Conservation (phyloP, 176 grass and related monocot genomes). For the Aegilops umbellulata region DNA sequence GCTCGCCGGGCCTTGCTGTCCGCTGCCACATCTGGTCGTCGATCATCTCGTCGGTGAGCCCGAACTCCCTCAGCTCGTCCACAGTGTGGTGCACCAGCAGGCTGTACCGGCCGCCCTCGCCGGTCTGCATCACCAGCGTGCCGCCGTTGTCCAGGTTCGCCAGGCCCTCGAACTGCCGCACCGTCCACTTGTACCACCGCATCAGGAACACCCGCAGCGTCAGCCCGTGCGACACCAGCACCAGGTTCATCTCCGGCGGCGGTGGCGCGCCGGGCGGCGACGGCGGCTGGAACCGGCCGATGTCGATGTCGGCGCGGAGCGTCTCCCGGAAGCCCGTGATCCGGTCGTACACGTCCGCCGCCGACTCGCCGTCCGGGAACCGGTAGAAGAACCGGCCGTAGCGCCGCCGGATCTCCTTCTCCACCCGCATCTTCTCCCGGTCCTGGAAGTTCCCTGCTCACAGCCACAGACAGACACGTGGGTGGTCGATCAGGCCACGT, state of each 20-base stretch:
- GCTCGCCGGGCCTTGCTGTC: background rate
- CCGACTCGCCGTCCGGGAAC: slow-evolving; percentile 14
- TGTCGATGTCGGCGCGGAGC: background rate
- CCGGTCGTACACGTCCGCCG: slow-evolving; percentile 19
- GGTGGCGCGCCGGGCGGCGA: background rate
- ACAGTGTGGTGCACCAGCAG: background rate
- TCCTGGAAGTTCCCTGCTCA: slow-evolving; percentile 17
- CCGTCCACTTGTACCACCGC: slow-evolving; percentile 24
- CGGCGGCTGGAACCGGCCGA: slow-evolving; percentile 5
- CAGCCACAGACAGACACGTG: background rate
- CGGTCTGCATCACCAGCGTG: slow-evolving; percentile 14
- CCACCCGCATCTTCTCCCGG: slow-evolving; percentile 20
- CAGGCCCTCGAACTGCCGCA: background rate
- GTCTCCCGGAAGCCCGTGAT: slow-evolving; percentile 4
- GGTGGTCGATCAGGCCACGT: background rate
- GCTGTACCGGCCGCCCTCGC: slow-evolving; percentile 5
- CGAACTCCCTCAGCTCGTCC: slow-evolving; percentile 15
- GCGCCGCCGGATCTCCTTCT: background rate
- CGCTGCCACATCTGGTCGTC: slow-evolving; percentile 12
- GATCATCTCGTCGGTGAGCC: slow-evolving; percentile 16
- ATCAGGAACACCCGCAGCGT: slow-evolving; percentile 13
- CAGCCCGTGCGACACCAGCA: slow-evolving; percentile 8
- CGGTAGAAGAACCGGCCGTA: slow-evolving; percentile 12
- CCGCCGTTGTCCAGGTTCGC: slow-evolving; percentile 6
- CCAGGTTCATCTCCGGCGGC: slow-evolving; percentile 5